phyloP scores from a whole-genome alignment of 148 eudicot genomes.

The Dysphania ambrosioides region DNA sequence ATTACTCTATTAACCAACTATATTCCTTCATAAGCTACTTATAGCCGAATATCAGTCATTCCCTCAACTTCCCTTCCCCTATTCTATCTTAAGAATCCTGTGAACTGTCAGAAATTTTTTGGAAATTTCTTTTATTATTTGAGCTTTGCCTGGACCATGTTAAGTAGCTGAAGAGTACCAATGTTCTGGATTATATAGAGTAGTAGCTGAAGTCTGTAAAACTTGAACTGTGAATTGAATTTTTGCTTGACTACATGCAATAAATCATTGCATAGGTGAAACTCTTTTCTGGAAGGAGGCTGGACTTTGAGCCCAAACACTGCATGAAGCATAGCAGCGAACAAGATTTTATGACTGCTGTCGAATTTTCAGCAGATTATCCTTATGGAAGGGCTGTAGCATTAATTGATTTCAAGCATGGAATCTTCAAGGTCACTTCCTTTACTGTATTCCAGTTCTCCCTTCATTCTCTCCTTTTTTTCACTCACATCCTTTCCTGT shows the following conservation, averaged over 20 bases:
- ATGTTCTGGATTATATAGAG: too few species aligned
- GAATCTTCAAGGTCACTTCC: slow-evolving; percentile 51
- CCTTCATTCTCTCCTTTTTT: not conserved
- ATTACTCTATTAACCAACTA: too few species aligned
- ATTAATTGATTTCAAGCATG: slow-evolving; percentile 61
- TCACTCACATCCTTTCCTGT: not conserved
- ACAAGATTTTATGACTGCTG: slow-evolving; percentile 56
- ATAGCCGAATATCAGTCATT: too few species aligned
- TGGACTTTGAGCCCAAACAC: slow-evolving; percentile 63
- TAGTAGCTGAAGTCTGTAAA: not conserved
- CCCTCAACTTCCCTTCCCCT: too few species aligned
- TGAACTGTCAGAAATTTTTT: not conserved
- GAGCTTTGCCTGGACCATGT: not conserved
- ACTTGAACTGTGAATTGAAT: not conserved
- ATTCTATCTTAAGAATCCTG: not conserved
- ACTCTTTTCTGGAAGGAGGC: slow-evolving; percentile 66
- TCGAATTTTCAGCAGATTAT: slow-evolving; percentile 62
- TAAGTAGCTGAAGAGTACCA: not conserved
- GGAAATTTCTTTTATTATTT: not conserved
- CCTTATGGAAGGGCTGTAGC: slow-evolving; percentile 87
- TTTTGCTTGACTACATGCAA: not conserved
- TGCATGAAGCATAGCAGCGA: slow-evolving; percentile 45
- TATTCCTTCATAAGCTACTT: too few species aligned
- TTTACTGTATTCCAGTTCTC: not conserved
- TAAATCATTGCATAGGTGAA: slow-evolving; percentile 51